Evolutionary conservation across 2,329 filamentous ascomycete genomes (phyloP), one percentile per base, ranked within the genome.

Genomic region (Fusarium goolgardi): DNA sequence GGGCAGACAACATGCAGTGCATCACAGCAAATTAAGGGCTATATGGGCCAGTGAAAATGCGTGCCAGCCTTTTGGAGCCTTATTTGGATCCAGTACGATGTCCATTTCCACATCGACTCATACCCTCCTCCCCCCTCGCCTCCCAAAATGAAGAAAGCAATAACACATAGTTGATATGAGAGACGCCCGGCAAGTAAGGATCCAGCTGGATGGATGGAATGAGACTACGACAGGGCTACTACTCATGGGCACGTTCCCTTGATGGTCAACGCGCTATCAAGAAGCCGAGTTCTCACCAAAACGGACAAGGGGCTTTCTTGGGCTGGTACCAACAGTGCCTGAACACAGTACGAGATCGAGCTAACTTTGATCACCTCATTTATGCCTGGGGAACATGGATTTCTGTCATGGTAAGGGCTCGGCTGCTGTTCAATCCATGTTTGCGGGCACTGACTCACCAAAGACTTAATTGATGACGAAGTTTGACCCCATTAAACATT

Each of bases 331-430:
- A 31, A 69, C 65, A 66, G 65, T 68, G 65, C 31, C 45, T 69
- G 65, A 69, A 69, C 65, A 69, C 65, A 69, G 65, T 69, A 55
- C 44, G 60, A 69, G 65, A 69, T 69, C 65, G 65, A 50, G 23
- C 29, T 47, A 25, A 29, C 32, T 57, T 63, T 62, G 37, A 57
- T 67, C 63, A 67, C 63, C 63, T 66, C 61, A 65, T 64, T 63
- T 57, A 63, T 63, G 44, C 55, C 55, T 61, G 62, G 57, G 35
- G 54, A 34, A 49, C 59, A 64, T 67, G 65, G 59, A 52, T 61
- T 57, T 43, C 52, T 65, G 46, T 65, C 55, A 65, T 62, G 65
- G 27, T 27, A 69, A 57, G 65, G 21, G 37, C 56, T 41, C 64
- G 64, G 59, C 34, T 68, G 55, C n/a, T 59, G 51, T 62, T 45